These are phyloP conservation scores for Rhodotorula graminis DNA, from an alignment of 768 basidiomycete genomes.

Conservation along the genomic window DNA sequence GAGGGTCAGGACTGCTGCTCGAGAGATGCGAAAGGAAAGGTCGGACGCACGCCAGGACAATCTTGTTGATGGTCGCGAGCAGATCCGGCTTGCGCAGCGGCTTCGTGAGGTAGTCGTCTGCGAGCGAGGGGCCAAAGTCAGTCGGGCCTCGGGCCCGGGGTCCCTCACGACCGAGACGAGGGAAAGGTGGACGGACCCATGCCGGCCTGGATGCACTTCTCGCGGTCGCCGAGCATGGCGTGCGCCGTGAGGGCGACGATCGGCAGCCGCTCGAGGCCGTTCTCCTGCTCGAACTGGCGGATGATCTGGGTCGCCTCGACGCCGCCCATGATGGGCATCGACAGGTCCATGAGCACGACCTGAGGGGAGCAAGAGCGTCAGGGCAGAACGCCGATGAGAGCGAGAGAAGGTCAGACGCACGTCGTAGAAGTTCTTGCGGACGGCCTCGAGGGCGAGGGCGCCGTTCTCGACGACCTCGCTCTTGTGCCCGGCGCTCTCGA, in stretches of 20 bases:
- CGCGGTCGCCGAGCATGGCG: conserved; percentile 88
- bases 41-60: not conserved
- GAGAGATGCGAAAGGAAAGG: too few relatives aligned
- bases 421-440: conserved; percentile 57
- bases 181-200: conserved; percentile 51
- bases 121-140: not conserved
- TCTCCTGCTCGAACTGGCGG: conserved; percentile 71
- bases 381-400: too few relatives aligned
- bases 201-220: conserved; percentile 67
- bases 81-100: conserved; percentile 44
- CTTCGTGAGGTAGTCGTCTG: conserved; percentile 46
- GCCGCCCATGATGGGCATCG: conserved; percentile 87
- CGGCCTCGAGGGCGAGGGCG: conserved; percentile 83
- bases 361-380: not conserved
- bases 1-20: not conserved
- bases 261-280: conserved; percentile 66
- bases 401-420: conserved; percentile 14
- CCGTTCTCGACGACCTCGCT: conserved; percentile 98
- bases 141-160: too few relatives aligned
- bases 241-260: conserved; percentile 97
- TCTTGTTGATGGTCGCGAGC: conserved; percentile 41
- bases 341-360: conserved; percentile 70
- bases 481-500: conserved; percentile 90
- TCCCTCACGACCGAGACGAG: not conserved
- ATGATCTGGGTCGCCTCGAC: conserved; percentile 96